Evolutionary conservation across 177 flowering plant genomes (phyloP).

Genomic region (Telopea speciosissima): DNA sequence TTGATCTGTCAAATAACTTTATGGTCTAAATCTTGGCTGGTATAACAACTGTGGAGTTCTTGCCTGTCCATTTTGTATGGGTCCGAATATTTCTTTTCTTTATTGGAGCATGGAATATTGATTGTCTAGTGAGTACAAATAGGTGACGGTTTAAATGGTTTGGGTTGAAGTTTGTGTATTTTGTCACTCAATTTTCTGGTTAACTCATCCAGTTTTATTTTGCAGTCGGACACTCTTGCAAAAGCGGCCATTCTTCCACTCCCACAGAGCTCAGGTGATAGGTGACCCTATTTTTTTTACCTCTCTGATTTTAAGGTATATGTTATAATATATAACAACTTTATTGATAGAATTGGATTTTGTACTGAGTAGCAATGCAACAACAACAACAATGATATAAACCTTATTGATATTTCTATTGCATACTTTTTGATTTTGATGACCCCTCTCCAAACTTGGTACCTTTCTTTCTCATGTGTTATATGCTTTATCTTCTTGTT

Average conservation of each 20-base stretch:
- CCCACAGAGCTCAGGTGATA: slow-evolving; percentile 97
- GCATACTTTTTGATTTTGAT: too few species aligned
- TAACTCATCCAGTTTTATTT: slow-evolving; percentile 7
- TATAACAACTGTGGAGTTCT: not conserved
- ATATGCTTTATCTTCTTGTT: too few species aligned
- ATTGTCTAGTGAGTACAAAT: too few species aligned
- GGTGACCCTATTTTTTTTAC: slow-evolving; percentile 1
- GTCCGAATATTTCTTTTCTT: not conserved
- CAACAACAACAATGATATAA: too few species aligned
- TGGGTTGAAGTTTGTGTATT: too few species aligned
- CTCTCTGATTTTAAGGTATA: not conserved
- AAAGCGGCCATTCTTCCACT: slow-evolving; percentile 91
- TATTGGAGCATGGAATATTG: not conserved
- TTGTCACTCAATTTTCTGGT: not conserved
- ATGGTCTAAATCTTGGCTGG: not conserved
- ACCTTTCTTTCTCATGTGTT: too few species aligned
- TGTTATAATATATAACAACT: too few species aligned
- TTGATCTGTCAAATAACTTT: not conserved
- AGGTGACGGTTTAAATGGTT: too few species aligned
- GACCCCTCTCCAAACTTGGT: too few species aligned
- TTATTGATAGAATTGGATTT: too few species aligned
- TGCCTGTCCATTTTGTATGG: not conserved
- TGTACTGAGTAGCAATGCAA: too few species aligned
- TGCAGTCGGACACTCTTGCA: slow-evolving; percentile 66
- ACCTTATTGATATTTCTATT: too few species aligned